A percentile compares a stretch with the other conserved stretches of the same genome.
These are phyloP conservation scores for Trichosanthes truncata DNA, from an alignment of 306 rosid species.

Conservation along the genomic window DNA sequence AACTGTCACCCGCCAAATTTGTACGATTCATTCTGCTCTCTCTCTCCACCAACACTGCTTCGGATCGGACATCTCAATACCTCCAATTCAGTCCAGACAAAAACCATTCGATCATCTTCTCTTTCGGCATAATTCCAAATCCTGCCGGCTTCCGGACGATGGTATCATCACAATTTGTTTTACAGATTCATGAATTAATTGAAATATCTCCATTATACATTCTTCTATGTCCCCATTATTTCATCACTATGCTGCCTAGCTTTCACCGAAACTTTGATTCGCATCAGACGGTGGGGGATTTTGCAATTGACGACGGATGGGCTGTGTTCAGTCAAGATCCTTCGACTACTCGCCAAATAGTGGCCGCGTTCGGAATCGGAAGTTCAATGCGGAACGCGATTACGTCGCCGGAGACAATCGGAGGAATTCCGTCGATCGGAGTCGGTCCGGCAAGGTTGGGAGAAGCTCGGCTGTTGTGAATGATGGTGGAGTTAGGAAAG, in stretches of 20 bases:
- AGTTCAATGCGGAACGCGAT: constrained; percentile 12
- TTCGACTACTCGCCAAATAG: background rate
- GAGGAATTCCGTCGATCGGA: constrained; percentile 2
- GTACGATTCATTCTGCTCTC: background rate
- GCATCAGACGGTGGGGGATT: background rate
- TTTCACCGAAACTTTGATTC: constrained; percentile 13
- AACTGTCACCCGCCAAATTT: constrained; percentile 4
- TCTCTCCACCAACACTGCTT: background rate
- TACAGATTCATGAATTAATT: background rate
- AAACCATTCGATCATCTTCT: background rate
- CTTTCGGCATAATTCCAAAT: constrained; percentile 21
- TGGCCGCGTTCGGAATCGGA: constrained; percentile 11
- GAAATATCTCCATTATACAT: background rate
- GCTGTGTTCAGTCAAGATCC: constrained; percentile 37
- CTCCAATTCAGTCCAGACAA: background rate
- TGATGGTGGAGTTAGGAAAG: constrained; percentile 7
- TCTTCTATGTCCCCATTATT: background rate
- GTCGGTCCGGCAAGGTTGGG: background rate
- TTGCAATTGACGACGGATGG: constrained; percentile 29
- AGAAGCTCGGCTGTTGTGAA: constrained; percentile 3
- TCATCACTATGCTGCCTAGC: constrained; percentile 21
- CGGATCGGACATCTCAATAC: background rate
- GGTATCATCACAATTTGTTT: background rate
- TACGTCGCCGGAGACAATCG: constrained; percentile 9
- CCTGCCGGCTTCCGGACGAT: constrained; percentile 28